A percentile compares a stretch with the other conserved stretches of the same genome.
Evolutionary conservation across 352 stramenopile genomes (phyloP).

Genomic region (Globisporangium solare): DNA sequence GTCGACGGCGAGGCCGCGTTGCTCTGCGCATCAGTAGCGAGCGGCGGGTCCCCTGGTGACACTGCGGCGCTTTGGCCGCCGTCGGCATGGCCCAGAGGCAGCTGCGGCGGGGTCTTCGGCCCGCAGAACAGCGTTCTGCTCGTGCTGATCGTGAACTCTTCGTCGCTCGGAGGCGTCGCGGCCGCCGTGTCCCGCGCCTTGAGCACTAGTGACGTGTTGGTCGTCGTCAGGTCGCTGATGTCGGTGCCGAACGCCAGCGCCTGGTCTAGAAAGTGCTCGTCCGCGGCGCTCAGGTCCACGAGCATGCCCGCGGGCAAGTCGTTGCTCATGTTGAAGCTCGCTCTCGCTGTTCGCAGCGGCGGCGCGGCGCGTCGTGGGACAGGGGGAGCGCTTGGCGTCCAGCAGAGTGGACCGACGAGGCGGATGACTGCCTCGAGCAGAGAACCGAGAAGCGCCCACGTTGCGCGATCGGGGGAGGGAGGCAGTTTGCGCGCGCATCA

Average conservation of each 20-base stretch:
- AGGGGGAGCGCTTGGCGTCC: no score
- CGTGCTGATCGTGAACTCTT: constrained; percentile 5
- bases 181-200: neutral
- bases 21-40: neutral
- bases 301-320: constrained; percentile 7
- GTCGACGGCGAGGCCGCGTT: neutral
- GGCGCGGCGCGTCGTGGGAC: no score
- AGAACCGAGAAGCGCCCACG: no score
- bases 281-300: constrained; percentile 4
- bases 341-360: no score
- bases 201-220: neutral
- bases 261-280: neutral
- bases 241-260: constrained; percentile 2
- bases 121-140: neutral
- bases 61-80: neutral
- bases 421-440: no score
- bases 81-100: no score
- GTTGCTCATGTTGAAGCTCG: no score
- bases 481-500: no score
- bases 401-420: no score
- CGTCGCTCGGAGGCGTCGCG: neutral
- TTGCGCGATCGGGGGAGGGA: no score
- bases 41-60: neutral
- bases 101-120: no score
- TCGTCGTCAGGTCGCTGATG: no score